Base-by-base conservation (phyloP, 129 eudicot species). In the Artemisia tridentata region DNA sequence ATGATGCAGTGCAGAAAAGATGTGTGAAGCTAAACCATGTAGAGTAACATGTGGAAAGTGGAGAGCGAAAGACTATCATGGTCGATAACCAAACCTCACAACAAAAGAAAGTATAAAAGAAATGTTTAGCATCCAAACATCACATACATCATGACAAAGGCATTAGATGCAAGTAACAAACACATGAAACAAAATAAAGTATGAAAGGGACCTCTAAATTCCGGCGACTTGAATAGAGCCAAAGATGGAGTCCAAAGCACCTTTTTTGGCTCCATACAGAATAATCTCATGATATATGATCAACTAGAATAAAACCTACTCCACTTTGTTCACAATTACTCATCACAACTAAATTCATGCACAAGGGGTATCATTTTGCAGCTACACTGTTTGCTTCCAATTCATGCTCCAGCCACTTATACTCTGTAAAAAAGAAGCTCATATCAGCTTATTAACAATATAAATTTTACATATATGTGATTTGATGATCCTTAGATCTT, bases 161-260 rank as follows among this genome's bases (percentile, higher is more conserved):
- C 45, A 38, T 38, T 38, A 57, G 11, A 61, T 15, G 47, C 14
- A 61, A 61, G 66, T 23, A 61, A 61, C 16, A 60, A 17, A 11
- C 65, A 60, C 46, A 60, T 11, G 14, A n/a, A 61, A 11, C 31
- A 14, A 29, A 11, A 14, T 23, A 8, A 27, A 61, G 66, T 14
- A 61, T 61, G 79, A 79, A 72, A 78, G 52, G 57, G 79, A 83
- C 87, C 87, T 83, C 77, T 68, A 60, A 63, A 63, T 46, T 63
- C 15, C 53, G 23, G 20, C 43, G 61, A 72, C 66, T 67, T 15
- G 68, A 63, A 63, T 8, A 63, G 47, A 63, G 41, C 14, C 46
- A 29, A 72, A 75, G 46, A 63, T 56, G 75, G 79, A 71, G 65
- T 55, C 75, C 56, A 19, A 38, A 58, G 64, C 66, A 47, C 65